A percentile compares a stretch with the other conserved stretches of the same genome.
phyloP scores from a whole-genome alignment of 2,329 filamentous ascomycete species.

The Aspergillus terreus region DNA sequence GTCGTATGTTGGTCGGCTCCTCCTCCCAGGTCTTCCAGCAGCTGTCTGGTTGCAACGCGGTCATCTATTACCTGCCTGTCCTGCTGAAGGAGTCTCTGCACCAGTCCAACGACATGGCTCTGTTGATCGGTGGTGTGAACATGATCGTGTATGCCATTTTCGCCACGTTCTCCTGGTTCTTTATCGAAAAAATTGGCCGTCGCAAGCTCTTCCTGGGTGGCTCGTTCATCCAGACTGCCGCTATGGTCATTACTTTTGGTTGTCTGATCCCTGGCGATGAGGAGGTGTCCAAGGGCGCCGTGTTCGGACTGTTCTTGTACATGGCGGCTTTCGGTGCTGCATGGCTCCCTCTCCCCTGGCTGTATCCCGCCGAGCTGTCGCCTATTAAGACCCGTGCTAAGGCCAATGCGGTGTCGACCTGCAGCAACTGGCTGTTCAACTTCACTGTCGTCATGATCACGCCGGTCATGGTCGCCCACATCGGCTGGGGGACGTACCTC shows the following conservation, averaged over 20 bases:
- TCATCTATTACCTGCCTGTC: constrained; percentile 49
- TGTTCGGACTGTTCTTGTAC: constrained; percentile 65
- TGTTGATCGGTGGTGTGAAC: constrained; percentile 52
- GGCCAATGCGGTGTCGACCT: constrained; percentile 53
- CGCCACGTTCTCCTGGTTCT: constrained; percentile 45
- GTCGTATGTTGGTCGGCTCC: constrained; percentile 38
- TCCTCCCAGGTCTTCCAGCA: constrained; percentile 46
- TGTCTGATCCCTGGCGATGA: constrained; percentile 32
- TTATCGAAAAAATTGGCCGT: constrained; percentile 49
- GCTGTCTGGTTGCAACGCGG: constrained; percentile 48
- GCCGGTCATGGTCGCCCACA: constrained; percentile 37
- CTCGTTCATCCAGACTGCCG: constrained; percentile 35
- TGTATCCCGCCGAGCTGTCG: constrained; percentile 50
- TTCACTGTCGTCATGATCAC: constrained; percentile 53
- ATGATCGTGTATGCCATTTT: constrained; percentile 45
- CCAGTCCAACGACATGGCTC: constrained; percentile 39
- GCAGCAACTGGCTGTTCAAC: constrained; percentile 55
- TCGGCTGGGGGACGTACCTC: constrained; percentile 43
- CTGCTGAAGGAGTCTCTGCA: constrained; percentile 47
- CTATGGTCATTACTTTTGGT: constrained; percentile 39
- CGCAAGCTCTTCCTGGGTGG: constrained; percentile 40
- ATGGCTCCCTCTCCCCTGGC: constrained; percentile 62
- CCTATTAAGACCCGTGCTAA: constrained; percentile 55
- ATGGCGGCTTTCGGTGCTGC: constrained; percentile 66
- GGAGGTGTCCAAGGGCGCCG: constrained; percentile 33